Evolutionary conservation across 805 yeast species (phyloP).

Genomic region (Starmerella apicola): DNA sequence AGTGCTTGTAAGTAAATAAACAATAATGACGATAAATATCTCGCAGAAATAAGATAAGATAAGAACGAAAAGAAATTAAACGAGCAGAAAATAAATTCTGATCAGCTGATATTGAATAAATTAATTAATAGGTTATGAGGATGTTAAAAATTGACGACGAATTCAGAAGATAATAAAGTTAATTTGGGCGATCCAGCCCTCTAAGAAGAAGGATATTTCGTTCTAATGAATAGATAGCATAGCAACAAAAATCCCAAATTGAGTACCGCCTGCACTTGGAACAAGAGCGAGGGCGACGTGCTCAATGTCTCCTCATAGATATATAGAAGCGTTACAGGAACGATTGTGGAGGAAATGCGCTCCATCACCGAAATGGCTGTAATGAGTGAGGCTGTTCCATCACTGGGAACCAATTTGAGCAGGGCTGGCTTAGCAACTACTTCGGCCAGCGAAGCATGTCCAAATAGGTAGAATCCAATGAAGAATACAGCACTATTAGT

Average conservation of each 20-base stretch:
- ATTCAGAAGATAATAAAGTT: too few relatives aligned
- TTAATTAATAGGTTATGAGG: too few relatives aligned
- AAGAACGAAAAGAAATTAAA: too few relatives aligned
- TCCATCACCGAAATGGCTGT: slow-evolving; percentile 1
- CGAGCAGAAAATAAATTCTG: too few relatives aligned
- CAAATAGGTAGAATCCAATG: neutral
- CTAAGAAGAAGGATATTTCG: neutral
- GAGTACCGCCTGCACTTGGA: neutral
- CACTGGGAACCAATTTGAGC: neutral
- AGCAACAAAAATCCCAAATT: neutral
- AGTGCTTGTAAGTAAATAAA: too few relatives aligned
- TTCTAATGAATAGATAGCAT: neutral
- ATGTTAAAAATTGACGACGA: too few relatives aligned
- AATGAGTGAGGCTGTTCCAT: neutral
- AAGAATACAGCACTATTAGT: neutral
- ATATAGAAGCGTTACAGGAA: neutral
- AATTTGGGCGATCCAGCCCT: too few relatives aligned
- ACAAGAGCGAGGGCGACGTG: slow-evolving; percentile 2
- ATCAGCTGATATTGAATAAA: too few relatives aligned
- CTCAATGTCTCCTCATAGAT: slow-evolving; percentile 1
- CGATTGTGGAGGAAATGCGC: neutral
- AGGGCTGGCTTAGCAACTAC: neutral
- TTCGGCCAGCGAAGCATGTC: neutral
- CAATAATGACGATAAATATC: too few relatives aligned
- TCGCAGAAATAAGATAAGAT: too few relatives aligned